Evolutionary conservation across 345 rosid species (phyloP).

Genomic region (Pelargonium nanum): DNA sequence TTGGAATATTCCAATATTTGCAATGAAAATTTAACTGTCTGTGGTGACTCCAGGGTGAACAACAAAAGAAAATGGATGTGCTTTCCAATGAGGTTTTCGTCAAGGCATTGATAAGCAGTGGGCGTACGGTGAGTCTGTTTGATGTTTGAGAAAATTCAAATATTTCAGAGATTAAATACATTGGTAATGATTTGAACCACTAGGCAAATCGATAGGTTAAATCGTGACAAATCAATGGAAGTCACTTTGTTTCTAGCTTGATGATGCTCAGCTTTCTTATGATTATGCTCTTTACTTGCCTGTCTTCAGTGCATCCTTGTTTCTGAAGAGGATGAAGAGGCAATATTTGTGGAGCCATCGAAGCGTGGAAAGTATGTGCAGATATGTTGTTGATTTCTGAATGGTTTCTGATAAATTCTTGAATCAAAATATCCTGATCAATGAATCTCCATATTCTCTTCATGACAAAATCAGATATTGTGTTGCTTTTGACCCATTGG

Average conservation of each 20-base stretch:
- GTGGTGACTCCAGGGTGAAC: constrained; percentile 50
- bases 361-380: constrained; percentile 63
- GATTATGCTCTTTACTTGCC: constrained; percentile 11
- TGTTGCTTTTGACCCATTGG: constrained; percentile 95
- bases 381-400: neutral
- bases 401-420: neutral
- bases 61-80: constrained; percentile 95
- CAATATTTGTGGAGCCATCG: constrained; percentile 67
- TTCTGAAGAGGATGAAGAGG: constrained; percentile 95
- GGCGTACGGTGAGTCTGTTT: constrained; percentile 80
- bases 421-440: neutral
- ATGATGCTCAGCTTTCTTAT: neutral
- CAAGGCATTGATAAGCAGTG: constrained; percentile 94
- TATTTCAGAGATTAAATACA: no score
- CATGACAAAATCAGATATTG: constrained; percentile 45
- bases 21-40: no score
- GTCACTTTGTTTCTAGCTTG: neutral
- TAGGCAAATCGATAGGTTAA: neutral
- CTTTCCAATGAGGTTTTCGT: constrained; percentile 90
- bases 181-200: neutral
- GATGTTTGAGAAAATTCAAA: neutral
- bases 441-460: neutral
- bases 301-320: constrained; percentile 78
- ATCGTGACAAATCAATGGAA: neutral
- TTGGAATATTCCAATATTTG: no score